Conservation (phyloP, 208 protist species). For the Acanthamoeba healyi region DNA sequence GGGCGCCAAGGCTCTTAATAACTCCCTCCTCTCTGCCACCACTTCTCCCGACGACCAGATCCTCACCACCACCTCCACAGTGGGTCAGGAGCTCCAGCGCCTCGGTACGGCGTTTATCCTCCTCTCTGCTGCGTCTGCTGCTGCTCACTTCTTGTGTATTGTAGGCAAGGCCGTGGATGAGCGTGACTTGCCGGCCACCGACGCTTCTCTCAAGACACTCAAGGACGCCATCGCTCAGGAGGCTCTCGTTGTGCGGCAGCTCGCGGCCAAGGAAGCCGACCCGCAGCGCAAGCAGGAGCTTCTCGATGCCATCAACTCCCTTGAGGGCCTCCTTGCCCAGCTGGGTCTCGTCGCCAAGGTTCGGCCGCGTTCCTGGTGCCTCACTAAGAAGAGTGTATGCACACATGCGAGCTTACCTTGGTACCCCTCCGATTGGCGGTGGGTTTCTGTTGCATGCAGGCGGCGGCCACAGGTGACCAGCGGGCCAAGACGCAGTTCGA, state of each 20-base stretch:
- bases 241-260: background rate
- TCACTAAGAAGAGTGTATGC: too few species aligned
- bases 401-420: too few species aligned
- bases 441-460: background rate
- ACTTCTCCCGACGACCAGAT: slow-evolving; percentile 61
- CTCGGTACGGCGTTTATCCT: background rate
- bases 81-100: slow-evolving; percentile 24
- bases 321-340: slow-evolving; percentile 17
- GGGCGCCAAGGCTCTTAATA: slow-evolving; percentile 19
- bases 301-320: slow-evolving; percentile 29
- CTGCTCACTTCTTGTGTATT: background rate
- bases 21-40: slow-evolving; percentile 53
- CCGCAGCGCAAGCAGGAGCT: slow-evolving; percentile 13
- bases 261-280: slow-evolving; percentile 43
- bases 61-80: slow-evolving; percentile 9
- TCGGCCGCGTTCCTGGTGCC: background rate
- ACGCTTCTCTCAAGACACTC: slow-evolving; percentile 39
- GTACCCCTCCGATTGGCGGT: background rate
- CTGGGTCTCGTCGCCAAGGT: slow-evolving; percentile 16
- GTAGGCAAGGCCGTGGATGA: slow-evolving; percentile 46
- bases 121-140: background rate
- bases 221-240: slow-evolving; percentile 43
- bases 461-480: slow-evolving; percentile 1
- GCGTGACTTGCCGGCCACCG: slow-evolving; percentile 7
- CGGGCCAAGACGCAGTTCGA: slow-evolving; percentile 38